A percentile compares a stretch with the other conserved stretches of the same genome.
Conservation (phyloP, 1,139 yeast species). For the Pneumocystis wakefieldiae region DNA sequence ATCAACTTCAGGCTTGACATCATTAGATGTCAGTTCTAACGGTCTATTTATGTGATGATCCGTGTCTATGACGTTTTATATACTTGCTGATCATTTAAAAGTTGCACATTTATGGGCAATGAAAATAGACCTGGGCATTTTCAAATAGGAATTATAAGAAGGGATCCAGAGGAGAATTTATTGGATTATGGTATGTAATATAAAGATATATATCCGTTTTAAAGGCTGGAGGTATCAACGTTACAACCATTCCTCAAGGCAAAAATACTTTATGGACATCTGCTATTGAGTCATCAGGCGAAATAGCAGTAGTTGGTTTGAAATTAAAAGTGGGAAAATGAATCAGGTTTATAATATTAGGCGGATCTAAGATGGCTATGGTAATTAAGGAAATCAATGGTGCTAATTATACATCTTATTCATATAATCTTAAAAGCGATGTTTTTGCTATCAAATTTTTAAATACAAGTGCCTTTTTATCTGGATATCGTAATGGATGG, state of each 20-base stretch:
- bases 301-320: background rate
- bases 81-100: background rate
- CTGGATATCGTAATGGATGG: constrained; percentile 8
- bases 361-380: constrained; percentile 1
- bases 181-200: background rate
- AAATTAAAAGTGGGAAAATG: background rate
- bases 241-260: background rate
- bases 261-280: constrained; percentile 1
- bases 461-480: constrained; percentile 2
- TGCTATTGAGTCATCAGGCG: background rate
- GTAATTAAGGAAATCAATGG: background rate
- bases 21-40: background rate
- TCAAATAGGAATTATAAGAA: background rate
- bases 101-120: background rate
- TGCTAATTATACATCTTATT: background rate
- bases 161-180: background rate
- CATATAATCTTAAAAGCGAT: constrained; percentile 5
- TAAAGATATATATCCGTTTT: background rate
- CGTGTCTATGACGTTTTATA: background rate
- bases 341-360: background rate
- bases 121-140: background rate
- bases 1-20: background rate
- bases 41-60: background rate
- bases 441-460: constrained; percentile 9
- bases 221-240: background rate